Evolutionary conservation across 768 basidiomycete species (phyloP), one percentile per base, ranked within the genome.

Genomic region (Tulasnella sp.): DNA sequence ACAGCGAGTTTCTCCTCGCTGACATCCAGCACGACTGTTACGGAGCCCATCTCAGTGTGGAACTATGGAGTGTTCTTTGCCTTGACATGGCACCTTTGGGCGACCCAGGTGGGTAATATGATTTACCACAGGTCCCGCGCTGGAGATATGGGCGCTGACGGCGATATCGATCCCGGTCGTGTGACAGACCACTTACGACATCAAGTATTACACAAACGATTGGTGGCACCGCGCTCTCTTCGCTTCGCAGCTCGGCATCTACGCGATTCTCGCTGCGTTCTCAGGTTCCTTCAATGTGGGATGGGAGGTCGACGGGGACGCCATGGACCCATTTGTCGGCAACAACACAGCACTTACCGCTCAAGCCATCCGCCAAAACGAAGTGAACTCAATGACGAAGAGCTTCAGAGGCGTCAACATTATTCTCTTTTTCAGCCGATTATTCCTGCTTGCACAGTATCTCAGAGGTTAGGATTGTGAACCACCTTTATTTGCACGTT

Each of bases 141-240:
- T 29, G 55, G 13, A 29, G 23, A 23, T 26, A 0, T 72, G 32
- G 35, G 37, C 29, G 37, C 23, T 42, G 71, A 42, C 9, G 20
- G 26, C 37, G 44, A 32, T 71, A 35, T 35, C 35, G 35, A 35
- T 35, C 35, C 70, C 26, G 10, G 42, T 15, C 23, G 40, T 10
- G 16, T 35, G 32, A 42, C 29, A 73, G 71, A 48, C 71, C 4
- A 32, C 40, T 29, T 73, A 73, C 37, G 71, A 73, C 16, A 73
- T 73, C 71, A 73, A 73, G 46, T 73, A 42, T 16, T 73, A 73
- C 46, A 73, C 71, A 15, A 73, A 73, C 46, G 71, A 73, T 37
- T 73, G 71, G 71, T 73, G 71, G 71, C 71, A 73, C 37, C 71
- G 71, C 5, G 46, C 29, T 18, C 15, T 73, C 6, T 73, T 73